These are phyloP conservation scores for Pyrrhoderma lamaoense DNA, from an alignment of 1,284 basidiomycete genomes.

Conservation along the genomic window DNA sequence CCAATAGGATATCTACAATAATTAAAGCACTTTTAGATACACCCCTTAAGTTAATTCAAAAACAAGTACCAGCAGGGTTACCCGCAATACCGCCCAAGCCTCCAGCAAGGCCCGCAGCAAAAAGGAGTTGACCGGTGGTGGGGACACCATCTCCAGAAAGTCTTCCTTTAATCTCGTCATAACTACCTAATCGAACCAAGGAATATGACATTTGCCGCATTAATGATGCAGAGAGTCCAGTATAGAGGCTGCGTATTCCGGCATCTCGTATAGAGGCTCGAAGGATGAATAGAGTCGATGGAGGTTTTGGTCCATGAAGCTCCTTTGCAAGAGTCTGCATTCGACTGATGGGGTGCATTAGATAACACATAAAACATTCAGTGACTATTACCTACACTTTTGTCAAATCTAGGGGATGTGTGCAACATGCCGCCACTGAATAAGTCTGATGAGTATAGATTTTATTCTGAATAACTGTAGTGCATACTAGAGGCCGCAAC, in stretches of 20 bases:
- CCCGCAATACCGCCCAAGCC: constrained; percentile 74
- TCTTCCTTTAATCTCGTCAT: constrained; percentile 67
- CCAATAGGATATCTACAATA: constrained; percentile 56
- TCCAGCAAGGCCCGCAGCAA: constrained; percentile 66
- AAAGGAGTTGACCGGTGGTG: constrained; percentile 46
- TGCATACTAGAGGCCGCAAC: constrained; percentile 14
- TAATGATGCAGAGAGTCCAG: constrained; percentile 78
- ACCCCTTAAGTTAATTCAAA: constrained; percentile 3
- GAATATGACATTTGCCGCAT: constrained; percentile 92
- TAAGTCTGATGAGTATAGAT: constrained; percentile 6
- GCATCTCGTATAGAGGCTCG: constrained; percentile 49
- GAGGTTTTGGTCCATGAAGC: constrained; percentile 31
- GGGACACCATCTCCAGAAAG: constrained; percentile 32
- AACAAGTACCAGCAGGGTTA: constrained; percentile 63
- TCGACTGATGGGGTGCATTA: constrained; percentile 37
- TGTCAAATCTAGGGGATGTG: constrained; percentile 80
- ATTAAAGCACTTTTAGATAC: background rate
- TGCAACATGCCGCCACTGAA: constrained; percentile 80
- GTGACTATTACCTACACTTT: constrained; percentile 55
- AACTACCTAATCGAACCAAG: constrained; percentile 77
- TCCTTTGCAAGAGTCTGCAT: constrained; percentile 62
- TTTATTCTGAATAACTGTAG: background rate
- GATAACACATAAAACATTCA: constrained; percentile 5
- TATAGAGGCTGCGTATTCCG: constrained; percentile 70
- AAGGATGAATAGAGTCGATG: constrained; percentile 52